Evolutionary conservation across 2,329 filamentous ascomycete species (phyloP), one percentile per base, ranked within the genome.

Genomic region (Xylaria sp.): DNA sequence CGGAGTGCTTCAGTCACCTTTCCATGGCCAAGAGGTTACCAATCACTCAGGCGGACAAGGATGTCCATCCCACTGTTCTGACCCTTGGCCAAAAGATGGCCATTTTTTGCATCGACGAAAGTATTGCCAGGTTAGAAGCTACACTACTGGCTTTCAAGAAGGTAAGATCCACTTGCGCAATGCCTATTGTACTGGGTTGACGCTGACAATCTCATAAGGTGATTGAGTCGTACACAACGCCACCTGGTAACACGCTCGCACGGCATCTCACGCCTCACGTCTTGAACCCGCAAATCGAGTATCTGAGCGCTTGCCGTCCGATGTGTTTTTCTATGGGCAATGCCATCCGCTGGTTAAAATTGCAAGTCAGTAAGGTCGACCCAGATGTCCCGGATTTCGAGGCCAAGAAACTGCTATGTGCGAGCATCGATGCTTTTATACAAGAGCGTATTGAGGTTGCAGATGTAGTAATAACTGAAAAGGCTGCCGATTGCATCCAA

Each of bases 251-350:
- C 61, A 94, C 93, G 42, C 86, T 99, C 43, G 91, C 93, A 19
- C 89, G 95, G 35, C 94, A 99, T 80, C 89, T 99, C 71, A 95
- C 92, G 33, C 91, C 92, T 11, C 92, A 98, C 77, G 89, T 92
- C 67, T 87, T 99, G 63, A 95, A 93, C 72, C 92, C 94, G 38
- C 95, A 99, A 78, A 97, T 99, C 73, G 93, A 96, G 68, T 97
- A 96, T 74, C 85, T 99, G 64, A 92, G 92, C 63, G 92, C 92
- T 69, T 97, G 94, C 74, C 89, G 95, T n/a, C 94, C 95, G 35
- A 91, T 99, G 79, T 96, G 92, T 69, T 95, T 97, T 78, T 92
- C 92, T 65, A 97, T 98, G 89, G 95, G 95, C 64, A 99, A 98
- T 76, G 93, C 93, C 37, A 96, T 99, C 74, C 88, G 95, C 57